Evolutionary conservation across 257 asterid genomes (phyloP).

Genomic region (Linaria vulgaris): DNA sequence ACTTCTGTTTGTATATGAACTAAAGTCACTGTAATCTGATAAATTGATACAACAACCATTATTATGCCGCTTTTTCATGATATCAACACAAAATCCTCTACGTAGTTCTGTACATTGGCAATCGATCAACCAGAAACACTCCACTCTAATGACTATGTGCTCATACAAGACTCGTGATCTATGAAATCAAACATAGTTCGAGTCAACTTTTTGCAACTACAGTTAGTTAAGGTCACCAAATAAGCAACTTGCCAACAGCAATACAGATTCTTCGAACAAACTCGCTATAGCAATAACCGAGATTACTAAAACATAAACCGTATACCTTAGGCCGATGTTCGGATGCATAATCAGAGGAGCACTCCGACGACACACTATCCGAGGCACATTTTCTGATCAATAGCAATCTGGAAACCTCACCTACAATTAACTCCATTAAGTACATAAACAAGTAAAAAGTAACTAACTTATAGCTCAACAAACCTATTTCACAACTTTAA

Average conservation of each 20-base stretch:
- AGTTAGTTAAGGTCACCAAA: too few species aligned
- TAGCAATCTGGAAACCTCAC: constrained; percentile 32
- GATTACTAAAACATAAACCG: constrained; percentile 9
- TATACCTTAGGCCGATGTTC: constrained; percentile 47
- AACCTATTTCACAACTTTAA: constrained; percentile 18
- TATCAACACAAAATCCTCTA: too few species aligned
- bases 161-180: not conserved
- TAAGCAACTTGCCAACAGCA: not conserved
- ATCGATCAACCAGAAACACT: too few species aligned
- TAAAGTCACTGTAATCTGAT: too few species aligned
- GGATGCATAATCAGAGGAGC: constrained; percentile 32
- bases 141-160: not conserved
- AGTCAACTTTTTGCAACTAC: not conserved
- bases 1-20: too few species aligned
- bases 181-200: not conserved
- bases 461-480: not conserved
- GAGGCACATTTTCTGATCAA: constrained; percentile 36
- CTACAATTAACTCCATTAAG: constrained; percentile 32
- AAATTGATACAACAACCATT: too few species aligned
- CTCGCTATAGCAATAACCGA: not conserved
- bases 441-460: not conserved
- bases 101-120: too few species aligned
- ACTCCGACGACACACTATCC: constrained; percentile 34
- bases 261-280: not conserved
- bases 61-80: too few species aligned